Evolutionary conservation across 345 rosid species (phyloP), one percentile per base, ranked within the genome.

Genomic region (Lepidium sativum): DNA sequence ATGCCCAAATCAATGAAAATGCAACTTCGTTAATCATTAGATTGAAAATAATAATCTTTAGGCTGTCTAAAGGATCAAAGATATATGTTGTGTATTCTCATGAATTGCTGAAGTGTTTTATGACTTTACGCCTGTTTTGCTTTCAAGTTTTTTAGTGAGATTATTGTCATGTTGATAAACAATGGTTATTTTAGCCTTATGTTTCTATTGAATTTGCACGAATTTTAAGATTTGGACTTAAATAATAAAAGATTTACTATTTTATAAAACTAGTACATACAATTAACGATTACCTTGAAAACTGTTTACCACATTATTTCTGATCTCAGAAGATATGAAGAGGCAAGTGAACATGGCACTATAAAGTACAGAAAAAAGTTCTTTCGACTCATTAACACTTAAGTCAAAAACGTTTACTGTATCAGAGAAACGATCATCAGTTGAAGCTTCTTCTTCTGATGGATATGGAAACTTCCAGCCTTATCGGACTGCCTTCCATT

Each of bases 401-500:
- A 23, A 23, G 25, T 23, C 25, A 23, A 23, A 23, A 23, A 23
- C 25, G 25, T 23, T 23, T 23, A 23, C 25, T 23, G 25, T 23
- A 23, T 23, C 3, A 23, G 2, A 23, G 25, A 23, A 2, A 2
- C 25, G 6, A 43, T 50, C 67, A 40, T 50, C 73, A 21, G 59
- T 69, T 67, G 67, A 23, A 23, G 25, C 25, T 23, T 23, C 25
- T 23, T 23, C 25, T 23, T 23, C 25, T 23, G 25, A 39, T 60
- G 47, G 33, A 14, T n/a, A 60, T 41, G 73, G 54, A 42, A 42
- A 69, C 73, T 13, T 51, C 53, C 44, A 64, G 47, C 55, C n/a
- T 67, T 15, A 70, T 39, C 73, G 72, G 31, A 71, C 81, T 32
- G 63, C 57, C 27, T 75, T 67, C 60, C 81, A 78, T 67, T 75